Evolutionary conservation across 257 asterid genomes (phyloP).

Genomic region (Thymus quinquecostatus): DNA sequence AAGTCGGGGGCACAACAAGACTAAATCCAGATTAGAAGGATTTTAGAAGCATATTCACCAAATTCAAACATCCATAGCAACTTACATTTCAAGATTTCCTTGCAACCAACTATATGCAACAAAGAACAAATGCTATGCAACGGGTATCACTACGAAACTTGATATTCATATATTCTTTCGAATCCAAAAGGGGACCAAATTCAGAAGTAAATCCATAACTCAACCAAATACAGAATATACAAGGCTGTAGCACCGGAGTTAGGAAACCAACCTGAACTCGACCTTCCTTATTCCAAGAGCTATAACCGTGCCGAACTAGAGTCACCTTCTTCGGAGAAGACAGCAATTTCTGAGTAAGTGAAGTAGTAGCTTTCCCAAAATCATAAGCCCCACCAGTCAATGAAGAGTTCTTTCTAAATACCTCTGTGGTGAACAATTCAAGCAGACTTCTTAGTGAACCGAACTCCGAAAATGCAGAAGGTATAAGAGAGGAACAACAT

Average conservation of each 20-base stretch:
- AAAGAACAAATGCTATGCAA: not conserved
- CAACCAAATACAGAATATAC: not conserved
- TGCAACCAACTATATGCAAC: not conserved
- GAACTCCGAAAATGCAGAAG: not conserved
- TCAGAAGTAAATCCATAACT: conserved; percentile 2
- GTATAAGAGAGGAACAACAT: not conserved
- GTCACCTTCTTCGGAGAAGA: conserved; percentile 78
- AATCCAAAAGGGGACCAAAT: not conserved
- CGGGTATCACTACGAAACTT: not conserved
- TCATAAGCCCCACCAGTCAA: conserved; percentile 76
- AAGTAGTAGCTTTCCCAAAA: conserved; percentile 62
- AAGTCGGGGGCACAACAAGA: not conserved
- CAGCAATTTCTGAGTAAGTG: conserved; percentile 53
- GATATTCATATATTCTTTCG: not conserved
- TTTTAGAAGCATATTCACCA: not conserved
- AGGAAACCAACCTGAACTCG: conserved; percentile 68
- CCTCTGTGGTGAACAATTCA: conserved; percentile 36
- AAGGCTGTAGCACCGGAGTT: conserved; percentile 6
- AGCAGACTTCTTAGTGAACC: not conserved
- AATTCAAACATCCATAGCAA: no score
- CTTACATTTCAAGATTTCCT: not conserved
- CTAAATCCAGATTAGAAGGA: not conserved
- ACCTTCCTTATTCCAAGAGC: conserved; percentile 83
- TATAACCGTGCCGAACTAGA: conserved; percentile 70
- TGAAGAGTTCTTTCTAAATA: conserved; percentile 39